Evolutionary conservation across 495 filamentous ascomycete species (phyloP), one percentile per base, ranked within the genome.

Genomic region (Viridothelium virens): DNA sequence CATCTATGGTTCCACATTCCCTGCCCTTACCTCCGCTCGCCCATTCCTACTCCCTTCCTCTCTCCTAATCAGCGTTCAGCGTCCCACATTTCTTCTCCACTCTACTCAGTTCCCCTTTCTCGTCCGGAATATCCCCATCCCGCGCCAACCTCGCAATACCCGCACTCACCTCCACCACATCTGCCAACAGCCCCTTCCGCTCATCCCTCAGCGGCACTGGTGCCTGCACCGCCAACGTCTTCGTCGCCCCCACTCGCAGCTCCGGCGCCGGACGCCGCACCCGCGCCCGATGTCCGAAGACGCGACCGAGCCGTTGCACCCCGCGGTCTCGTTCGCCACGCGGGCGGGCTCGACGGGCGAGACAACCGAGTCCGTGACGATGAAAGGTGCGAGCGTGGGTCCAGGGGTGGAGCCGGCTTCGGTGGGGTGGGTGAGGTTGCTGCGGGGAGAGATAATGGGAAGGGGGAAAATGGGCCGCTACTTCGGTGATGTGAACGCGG

Each of bases 41-140:
- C 12, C 48, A 18, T 53, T 18, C 16, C 12, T 18, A 53, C 3
- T 18, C 48, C 48, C 48, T 14, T 14, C 41, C 48, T 6, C 48
- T 38, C 83, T 81, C 66, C n/a, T n/a, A n/a, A n/a, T n/a, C n/a
- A n/a, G n/a, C n/a, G 86, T 68, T 75, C 89, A 2, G 91, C 82
- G 67, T 92, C 84, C 92, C 91, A 96, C 91, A 96, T 96, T 80
- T 94, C 91, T 75, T 87, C 88, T 9, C 84, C 75, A 65, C 96
- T 87, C 92, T 92, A 96, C 74, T 89, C 56, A 95, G 69, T 3
- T 86, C 83, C 2, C 64, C 74, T 11, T 75, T 77, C 10, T 80
- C 74, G 3, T 78, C 76, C 11, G 88, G 89, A 56, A 90, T 90
- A 5, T 77, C 80, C 67, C 84, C 65, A 68, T 82, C 80, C 59